These are phyloP conservation scores for Metarhizium guizhouense DNA, from an alignment of 2,329 filamentous ascomycete species.

Conservation along the genomic window DNA sequence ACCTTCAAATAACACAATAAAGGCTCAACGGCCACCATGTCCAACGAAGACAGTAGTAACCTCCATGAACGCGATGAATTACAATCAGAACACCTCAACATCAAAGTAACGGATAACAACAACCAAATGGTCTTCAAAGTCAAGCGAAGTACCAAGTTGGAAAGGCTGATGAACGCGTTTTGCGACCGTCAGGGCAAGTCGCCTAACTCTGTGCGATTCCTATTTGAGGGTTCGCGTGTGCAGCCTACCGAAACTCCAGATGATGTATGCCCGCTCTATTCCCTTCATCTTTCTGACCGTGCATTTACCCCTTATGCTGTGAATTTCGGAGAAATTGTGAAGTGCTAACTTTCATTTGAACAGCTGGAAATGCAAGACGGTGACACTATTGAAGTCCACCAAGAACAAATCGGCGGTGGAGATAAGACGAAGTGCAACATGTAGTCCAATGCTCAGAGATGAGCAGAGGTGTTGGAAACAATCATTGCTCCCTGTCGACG, in stretches of 20 bases:
- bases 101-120: slow-evolving; percentile 98
- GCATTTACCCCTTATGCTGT: not conserved
- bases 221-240: slow-evolving; percentile 93
- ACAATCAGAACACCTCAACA: slow-evolving; percentile 80
- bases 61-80: slow-evolving; percentile 35
- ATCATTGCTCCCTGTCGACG: too few relatives aligned
- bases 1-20: too few relatives aligned
- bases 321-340: not conserved
- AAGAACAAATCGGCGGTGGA: slow-evolving; percentile 87
- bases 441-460: too few relatives aligned
- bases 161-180: slow-evolving; percentile 98
- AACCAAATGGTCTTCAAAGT: slow-evolving; percentile 99
- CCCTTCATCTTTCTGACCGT: not conserved
- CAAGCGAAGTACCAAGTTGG: slow-evolving; percentile 89
- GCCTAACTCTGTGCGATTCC: slow-evolving; percentile 74
- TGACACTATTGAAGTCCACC: slow-evolving; percentile 93
- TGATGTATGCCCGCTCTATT: slow-evolving; percentile 48
- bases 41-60: slow-evolving; percentile 35
- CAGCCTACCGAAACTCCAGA: slow-evolving; percentile 86
- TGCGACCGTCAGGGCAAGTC: slow-evolving; percentile 94
- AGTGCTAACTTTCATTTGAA: not conserved
- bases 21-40: slow-evolving; percentile 27
- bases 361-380: slow-evolving; percentile 96
- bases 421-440: too few relatives aligned
- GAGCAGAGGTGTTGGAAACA: too few relatives aligned